Conservation (phyloP, 495 filamentous ascomycete species). For the Friedmanniomyces endolithicus region DNA sequence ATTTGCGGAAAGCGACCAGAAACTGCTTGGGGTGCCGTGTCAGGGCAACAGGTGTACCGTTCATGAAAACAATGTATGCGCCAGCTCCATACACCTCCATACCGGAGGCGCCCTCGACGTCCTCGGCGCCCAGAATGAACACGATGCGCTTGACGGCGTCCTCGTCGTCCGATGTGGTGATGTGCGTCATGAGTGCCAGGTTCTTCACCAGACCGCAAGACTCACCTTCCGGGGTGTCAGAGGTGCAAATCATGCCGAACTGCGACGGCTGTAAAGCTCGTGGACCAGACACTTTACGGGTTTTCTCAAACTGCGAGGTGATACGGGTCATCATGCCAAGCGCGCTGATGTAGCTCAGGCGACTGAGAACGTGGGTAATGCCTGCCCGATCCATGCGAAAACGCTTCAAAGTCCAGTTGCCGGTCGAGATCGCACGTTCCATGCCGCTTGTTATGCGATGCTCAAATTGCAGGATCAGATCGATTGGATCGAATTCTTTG, state of each 20-base stretch:
- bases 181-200: constrained; percentile 96
- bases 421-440: constrained; percentile 86
- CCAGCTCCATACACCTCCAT: constrained; percentile 70
- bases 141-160: constrained; percentile 70
- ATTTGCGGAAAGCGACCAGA: constrained; percentile 63
- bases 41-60: constrained; percentile 81
- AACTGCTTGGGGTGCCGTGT: constrained; percentile 75
- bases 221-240: constrained; percentile 97
- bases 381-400: constrained; percentile 98
- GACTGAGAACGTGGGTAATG: constrained; percentile 90
- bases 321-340: constrained; percentile 99
- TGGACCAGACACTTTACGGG: constrained; percentile 86
- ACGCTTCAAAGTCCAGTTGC: constrained; percentile 93
- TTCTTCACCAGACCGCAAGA: constrained; percentile 98
- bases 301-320: constrained; percentile 97
- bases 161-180: constrained; percentile 90
- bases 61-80: constrained; percentile 84
- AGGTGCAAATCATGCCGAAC: constrained; percentile 93
- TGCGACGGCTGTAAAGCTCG: constrained; percentile 92
- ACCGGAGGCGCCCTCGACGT: constrained; percentile 58
- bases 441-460: constrained; percentile 78
- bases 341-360: constrained; percentile 90
- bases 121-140: constrained; percentile 65
- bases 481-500: constrained; percentile 70
- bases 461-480: constrained; percentile 61